Base-by-base conservation (phyloP, 2,329 filamentous ascomycete species). In the Endocalyx cinctus region DNA sequence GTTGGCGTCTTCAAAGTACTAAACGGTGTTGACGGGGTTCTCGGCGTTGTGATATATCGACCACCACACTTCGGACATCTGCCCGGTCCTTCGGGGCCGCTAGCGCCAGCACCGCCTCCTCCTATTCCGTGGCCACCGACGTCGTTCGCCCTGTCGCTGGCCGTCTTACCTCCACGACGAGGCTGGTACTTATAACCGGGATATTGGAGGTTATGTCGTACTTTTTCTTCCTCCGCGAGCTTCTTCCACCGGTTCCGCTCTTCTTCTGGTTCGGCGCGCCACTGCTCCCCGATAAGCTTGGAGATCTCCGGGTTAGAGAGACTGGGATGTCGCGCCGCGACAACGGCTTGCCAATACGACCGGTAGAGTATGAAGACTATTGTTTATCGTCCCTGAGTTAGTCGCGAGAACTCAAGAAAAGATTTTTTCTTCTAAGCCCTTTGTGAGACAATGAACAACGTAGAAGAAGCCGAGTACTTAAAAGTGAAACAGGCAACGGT, bases 291-390 rank as follows among this genome's bases (percentile, higher is more conserved):
- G 48, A 97, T 94, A 50, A 97, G 94, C 63, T 96, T 96, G 45
- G 90, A 96, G 50, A 97, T 94, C 33, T 96, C 87, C 4, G 90
- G 90, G 61, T 97, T 97, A 28, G 89, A 82, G 45, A 96, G 77
- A 27, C 87, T 85, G n/a, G 89, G 90, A 52, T 96, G 77, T 48
- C 86, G 75, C 34, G 80, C 72, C 23, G 89, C 84, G 31, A 97
- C 87, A 30, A 78, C 71, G 13, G 84, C 79, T 61, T 97, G 90
- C 52, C 92, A 83, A 59, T 94, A 84, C 58, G 97, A 89, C 25
- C 92, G 87, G 67, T 95, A 98, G 50, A 98, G 72, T 47, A 98
- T 98, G 66, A 98, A 98, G 31, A 90, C 92, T 98, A 39, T 48
- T 43, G 26, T n/a, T n/a, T n/a, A n/a, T n/a, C n/a, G n/a, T n/a